Conservation (phyloP, 1,139 yeast species). For the Petasospora fabianii region DNA sequence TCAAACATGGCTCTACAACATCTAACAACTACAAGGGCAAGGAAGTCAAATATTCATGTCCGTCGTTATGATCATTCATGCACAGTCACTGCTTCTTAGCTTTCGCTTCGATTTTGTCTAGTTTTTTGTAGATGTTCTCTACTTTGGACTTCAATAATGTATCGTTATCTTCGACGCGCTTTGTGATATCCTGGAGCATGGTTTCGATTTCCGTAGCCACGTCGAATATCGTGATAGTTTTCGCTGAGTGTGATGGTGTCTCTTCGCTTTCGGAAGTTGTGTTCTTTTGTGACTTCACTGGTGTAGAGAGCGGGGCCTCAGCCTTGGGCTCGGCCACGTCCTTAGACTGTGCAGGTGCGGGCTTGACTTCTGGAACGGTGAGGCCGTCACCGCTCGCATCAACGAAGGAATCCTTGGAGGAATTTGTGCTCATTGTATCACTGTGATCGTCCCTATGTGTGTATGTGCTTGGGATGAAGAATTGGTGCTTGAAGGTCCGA, state of each 20-base stretch:
- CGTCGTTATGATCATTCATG: conserved; percentile 1
- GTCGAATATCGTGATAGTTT: conserved; percentile 44
- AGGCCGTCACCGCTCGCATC: conserved; percentile 6
- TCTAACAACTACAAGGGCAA: too few species aligned
- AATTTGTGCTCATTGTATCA: conserved; percentile 3
- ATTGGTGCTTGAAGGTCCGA: neutral
- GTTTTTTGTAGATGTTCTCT: conserved; percentile 20
- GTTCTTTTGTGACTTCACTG: conserved; percentile 6
- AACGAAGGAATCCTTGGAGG: conserved; percentile 11
- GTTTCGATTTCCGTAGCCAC: conserved; percentile 48
- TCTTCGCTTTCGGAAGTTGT: conserved; percentile 24
- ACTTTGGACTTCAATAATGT: conserved; percentile 14
- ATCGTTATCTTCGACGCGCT: conserved; percentile 13
- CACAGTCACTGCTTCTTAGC: neutral
- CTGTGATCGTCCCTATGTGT: neutral
- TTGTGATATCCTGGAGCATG: conserved; percentile 35
- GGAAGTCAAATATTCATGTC: too few species aligned
- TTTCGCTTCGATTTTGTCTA: conserved; percentile 23
- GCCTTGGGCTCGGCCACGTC: neutral
- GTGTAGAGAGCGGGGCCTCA: conserved; percentile 18
- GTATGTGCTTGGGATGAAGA: neutral
- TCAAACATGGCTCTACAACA: neutral
- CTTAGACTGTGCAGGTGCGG: neutral
- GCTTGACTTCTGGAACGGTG: neutral
- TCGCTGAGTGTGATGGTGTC: conserved; percentile 32